Conservation (phyloP, 257 asterid species). For the Coffea canephora region DNA sequence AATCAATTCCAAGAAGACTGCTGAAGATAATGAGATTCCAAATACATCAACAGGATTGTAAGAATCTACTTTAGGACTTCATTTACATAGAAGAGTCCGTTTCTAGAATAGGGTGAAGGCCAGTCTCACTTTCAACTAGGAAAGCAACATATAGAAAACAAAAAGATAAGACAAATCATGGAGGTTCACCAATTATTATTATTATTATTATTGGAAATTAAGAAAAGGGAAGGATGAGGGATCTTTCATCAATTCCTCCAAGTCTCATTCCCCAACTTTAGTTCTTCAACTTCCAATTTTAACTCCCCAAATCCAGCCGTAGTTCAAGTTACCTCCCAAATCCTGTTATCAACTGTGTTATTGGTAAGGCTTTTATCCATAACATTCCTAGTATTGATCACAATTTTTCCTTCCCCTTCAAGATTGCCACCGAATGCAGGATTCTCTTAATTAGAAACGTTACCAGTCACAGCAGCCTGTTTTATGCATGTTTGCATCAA, state of each 20-base stretch:
- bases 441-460: slow-evolving; percentile 15
- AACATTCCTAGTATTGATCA: slow-evolving; percentile 15
- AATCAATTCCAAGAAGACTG: neutral
- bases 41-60: neutral
- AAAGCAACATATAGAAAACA: neutral
- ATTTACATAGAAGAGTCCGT: no score
- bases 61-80: no score
- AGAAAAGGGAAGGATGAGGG: slow-evolving; percentile 50
- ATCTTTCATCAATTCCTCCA: slow-evolving; percentile 67
- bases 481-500: slow-evolving; percentile 22
- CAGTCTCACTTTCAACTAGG: neutral
- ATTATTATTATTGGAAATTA: slow-evolving; percentile 17
- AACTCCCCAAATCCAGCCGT: slow-evolving; percentile 42
- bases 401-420: slow-evolving; percentile 26
- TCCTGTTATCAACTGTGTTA: slow-evolving; percentile 13
- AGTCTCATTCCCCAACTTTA: slow-evolving; percentile 55
- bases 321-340: no score
- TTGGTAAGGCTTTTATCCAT: slow-evolving; percentile 17
- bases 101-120: neutral
- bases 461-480: slow-evolving; percentile 12
- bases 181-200: slow-evolving; percentile 21
- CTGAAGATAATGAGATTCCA: neutral
- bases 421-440: slow-evolving; percentile 34
- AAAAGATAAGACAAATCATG: neutral
- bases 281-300: slow-evolving; percentile 43